phyloP scores from a whole-genome alignment of 2,329 filamentous ascomycete species.

The Lachnellula arida region DNA sequence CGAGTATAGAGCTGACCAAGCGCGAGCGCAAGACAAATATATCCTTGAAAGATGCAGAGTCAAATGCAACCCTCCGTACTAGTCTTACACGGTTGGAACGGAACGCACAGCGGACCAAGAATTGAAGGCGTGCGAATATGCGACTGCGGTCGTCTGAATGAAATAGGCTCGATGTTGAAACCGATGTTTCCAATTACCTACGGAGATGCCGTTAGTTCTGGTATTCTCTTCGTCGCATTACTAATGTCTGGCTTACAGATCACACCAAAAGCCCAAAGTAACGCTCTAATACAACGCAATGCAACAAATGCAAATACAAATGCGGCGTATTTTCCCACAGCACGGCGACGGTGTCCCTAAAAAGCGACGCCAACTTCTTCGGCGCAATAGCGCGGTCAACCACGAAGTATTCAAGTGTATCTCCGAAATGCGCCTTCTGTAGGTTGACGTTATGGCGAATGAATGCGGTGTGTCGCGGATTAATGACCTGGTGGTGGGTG shows the following conservation, averaged over 20 bases:
- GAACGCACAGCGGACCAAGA: neutral
- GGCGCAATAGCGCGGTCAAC: too few relatives aligned
- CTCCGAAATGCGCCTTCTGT: too few relatives aligned
- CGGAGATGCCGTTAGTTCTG: neutral
- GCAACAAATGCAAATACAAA: too few relatives aligned
- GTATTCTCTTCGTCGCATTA: neutral
- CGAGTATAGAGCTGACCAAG: neutral
- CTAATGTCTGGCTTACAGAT: neutral
- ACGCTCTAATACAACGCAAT: neutral
- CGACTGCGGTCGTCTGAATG: neutral
- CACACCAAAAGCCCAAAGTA: neutral
- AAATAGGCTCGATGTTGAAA: neutral
- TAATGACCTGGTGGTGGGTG: too few relatives aligned
- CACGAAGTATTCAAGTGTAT: too few relatives aligned
- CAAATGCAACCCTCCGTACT: neutral
- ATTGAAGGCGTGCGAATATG: neutral
- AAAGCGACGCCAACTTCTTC: too few relatives aligned
- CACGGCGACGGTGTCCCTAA: too few relatives aligned
- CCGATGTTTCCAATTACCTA: neutral
- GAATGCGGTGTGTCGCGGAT: too few relatives aligned
- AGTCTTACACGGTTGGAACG: neutral
- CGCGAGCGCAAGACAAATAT: conserved; percentile 6
- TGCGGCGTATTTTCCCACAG: too few relatives aligned
- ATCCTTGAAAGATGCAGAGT: conserved; percentile 10
- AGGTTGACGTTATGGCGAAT: too few relatives aligned